These are phyloP conservation scores for Phaeosphaeriaceae sp. DNA, from an alignment of 2,329 filamentous ascomycete genomes.

Conservation along the genomic window DNA sequence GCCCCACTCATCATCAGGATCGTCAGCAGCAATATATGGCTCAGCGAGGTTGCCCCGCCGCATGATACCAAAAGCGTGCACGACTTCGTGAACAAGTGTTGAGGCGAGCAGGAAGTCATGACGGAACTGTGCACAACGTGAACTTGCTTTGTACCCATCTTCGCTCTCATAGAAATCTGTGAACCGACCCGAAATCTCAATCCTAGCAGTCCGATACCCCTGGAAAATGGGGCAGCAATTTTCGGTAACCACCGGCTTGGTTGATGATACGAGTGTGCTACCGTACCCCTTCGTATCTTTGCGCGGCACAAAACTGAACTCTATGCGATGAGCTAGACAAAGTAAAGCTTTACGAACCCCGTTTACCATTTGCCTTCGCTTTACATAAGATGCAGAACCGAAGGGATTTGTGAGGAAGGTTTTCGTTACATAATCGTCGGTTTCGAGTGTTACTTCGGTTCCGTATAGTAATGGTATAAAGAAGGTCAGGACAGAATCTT, in stretches of 20 bases:
- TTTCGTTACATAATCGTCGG: slow-evolving; percentile 8
- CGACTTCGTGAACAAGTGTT: slow-evolving; percentile 42
- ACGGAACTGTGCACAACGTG: slow-evolving; percentile 37
- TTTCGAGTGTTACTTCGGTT: slow-evolving; percentile 10
- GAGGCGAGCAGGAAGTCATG: slow-evolving; percentile 44
- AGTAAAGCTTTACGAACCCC: slow-evolving; percentile 31
- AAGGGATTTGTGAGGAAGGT: slow-evolving; percentile 32
- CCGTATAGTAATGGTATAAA: slow-evolving; percentile 41
- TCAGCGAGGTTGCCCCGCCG: slow-evolving; percentile 35
- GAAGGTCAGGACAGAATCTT: slow-evolving; percentile 37
- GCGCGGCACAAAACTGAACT: slow-evolving; percentile 21
- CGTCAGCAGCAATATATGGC: slow-evolving; percentile 30
- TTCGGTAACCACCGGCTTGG: slow-evolving; percentile 8
- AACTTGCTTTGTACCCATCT: slow-evolving; percentile 27
- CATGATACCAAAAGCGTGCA: slow-evolving; percentile 44
- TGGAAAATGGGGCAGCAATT: slow-evolving; percentile 24
- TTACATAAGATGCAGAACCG: slow-evolving; percentile 11
- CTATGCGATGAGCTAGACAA: slow-evolving; percentile 33
- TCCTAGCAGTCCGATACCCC: slow-evolving; percentile 15
- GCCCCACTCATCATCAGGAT: slow-evolving; percentile 40
- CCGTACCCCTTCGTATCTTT: slow-evolving; percentile 22
- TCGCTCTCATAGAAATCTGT: slow-evolving; percentile 21
- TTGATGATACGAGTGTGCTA: slow-evolving; percentile 19
- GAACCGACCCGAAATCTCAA: slow-evolving; percentile 32
- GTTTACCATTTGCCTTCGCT: slow-evolving; percentile 15